Evolutionary conservation across 2,329 filamentous ascomycete genomes (phyloP), one percentile per base, ranked within the genome.

Genomic region (Teratosphaeria destructans): DNA sequence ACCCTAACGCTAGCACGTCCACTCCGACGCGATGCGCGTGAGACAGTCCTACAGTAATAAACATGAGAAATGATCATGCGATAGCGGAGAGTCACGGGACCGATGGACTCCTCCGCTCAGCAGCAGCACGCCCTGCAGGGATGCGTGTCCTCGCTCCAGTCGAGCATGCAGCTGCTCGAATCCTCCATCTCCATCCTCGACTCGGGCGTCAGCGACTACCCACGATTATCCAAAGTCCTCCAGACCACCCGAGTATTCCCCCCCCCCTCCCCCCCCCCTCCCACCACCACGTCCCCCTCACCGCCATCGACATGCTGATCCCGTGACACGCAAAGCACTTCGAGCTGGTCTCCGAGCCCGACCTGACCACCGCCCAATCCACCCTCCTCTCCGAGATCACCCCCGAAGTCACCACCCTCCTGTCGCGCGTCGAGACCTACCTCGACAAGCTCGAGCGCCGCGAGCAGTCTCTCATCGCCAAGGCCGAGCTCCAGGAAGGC

Each of bases 371-470:
- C 63, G 92, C 92, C 35, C 92, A 96, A 74, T 81, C 89, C 65
- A 86, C 90, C 4, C 84, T 96, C 19, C 87, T 91, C 67, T 88
- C 90, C 68, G 91, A 95, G 72, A 94, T 96, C 66, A 86, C 87
- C n/a, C 92, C 92, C 8, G 91, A 90, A 73, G 88, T 95, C 64
- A 79, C 86, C 34, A 83, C 85, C 60, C 83, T 96, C 2, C 85
- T 96, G 57, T 82, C 85, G 63, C 86, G 91, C 65, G 90, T 91
- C n/a, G 86, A 90, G 65, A 85, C 86, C 63, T 87, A 95, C 69
- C 82, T 95, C 47, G 89, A 92, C 67, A 89, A 90, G 60, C 85
- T 93, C 52, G 88, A 88, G 57, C 85, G 91, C 6, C 87, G 90
- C 64, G 89, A 95, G 72, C 86, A 95, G 70, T 86, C 86, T 0